Evolutionary conservation across 345 rosid genomes (phyloP), one percentile per base, ranked within the genome.

Genomic region (Psidium guajava): DNA sequence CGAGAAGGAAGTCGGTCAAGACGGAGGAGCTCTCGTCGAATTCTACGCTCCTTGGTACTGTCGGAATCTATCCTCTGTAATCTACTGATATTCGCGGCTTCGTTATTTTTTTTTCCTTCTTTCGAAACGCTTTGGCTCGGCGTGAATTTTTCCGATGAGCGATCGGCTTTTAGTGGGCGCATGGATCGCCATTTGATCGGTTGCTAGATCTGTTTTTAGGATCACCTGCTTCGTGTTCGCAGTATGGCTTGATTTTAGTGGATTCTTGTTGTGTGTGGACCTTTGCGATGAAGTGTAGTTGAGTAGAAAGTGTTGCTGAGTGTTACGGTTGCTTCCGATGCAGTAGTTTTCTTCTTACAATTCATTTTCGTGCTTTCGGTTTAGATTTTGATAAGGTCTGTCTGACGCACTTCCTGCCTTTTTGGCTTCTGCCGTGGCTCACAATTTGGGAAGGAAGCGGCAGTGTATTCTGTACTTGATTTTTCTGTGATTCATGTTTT

Each of bases 1-100:
- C 89, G 99, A 98, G 85, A 94, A 96, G 90, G 96, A 96, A 89
- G 93, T 98, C 83, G 99, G 99, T 69, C 94, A 91, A 89, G 99
- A 95, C 83, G 90, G 90, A 86, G 99, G 92, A 88, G 97, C 98
- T 86, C 99, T 97, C 84, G 97, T 97, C 85, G 98, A 97, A 94
- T 97, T 97, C 91, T 97, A 97, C 88, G 99, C 99, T 88, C 99
- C 99, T 64, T 97, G 99, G 99, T 97, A 91, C 53, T 61, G 54
- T 47, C 59, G 27, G 5, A 6, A 44, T 49, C 27, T 32, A 15
- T 21, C 32, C 25, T 64, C n/a, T 82, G 47, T 55, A 8, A 12
- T 64, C 80, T 84, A 56, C 5, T n/a, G 32, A n/a, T 27, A 47
- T 64, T 49, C 20, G 47, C 44, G 83, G 53, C 55, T 36, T 64